A percentile compares a stretch with the other conserved stretches of the same genome.
These are phyloP conservation scores for Cytidiella melzeri DNA, from an alignment of 768 basidiomycete species.

Conservation along the genomic window DNA sequence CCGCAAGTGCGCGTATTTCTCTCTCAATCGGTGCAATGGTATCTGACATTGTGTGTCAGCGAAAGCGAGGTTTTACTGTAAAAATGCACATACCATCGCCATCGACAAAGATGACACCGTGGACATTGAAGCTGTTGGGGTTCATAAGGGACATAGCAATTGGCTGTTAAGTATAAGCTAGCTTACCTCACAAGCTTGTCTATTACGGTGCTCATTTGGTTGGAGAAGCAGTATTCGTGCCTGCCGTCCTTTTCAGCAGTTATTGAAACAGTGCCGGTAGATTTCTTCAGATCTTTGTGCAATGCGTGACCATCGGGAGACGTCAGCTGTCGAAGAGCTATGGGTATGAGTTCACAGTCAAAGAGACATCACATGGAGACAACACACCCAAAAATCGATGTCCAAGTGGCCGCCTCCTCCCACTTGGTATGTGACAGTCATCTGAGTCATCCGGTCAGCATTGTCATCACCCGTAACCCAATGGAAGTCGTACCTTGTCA, in stretches of 20 bases:
- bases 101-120: conserved; percentile 90
- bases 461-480: not conserved
- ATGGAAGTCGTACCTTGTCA: conserved; percentile 60
- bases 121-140: conserved; percentile 74
- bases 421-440: conserved; percentile 99
- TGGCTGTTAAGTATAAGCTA: not conserved
- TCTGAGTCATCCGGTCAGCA: conserved; percentile 40
- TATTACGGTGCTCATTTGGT: conserved; percentile 95
- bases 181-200: conserved; percentile 91
- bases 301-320: conserved; percentile 68
- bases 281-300: conserved; percentile 77
- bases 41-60: conserved; percentile 36
- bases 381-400: conserved; percentile 90
- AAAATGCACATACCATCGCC: conserved; percentile 70
- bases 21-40: conserved; percentile 93
- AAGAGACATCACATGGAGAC: not conserved
- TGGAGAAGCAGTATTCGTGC: conserved; percentile 96
- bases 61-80: not conserved
- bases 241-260: conserved; percentile 85
- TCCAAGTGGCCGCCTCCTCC: conserved; percentile 95
- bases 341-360: conserved; percentile 1
- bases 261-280: conserved; percentile 83
- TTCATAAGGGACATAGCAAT: not conserved
- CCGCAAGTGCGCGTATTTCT: conserved; percentile 82
- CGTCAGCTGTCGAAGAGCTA: too few relatives aligned